A percentile compares a stretch with the other conserved stretches of the same genome.
Evolutionary conservation across 768 basidiomycete species (phyloP).

Genomic region (Leccinum ochraceum): DNA sequence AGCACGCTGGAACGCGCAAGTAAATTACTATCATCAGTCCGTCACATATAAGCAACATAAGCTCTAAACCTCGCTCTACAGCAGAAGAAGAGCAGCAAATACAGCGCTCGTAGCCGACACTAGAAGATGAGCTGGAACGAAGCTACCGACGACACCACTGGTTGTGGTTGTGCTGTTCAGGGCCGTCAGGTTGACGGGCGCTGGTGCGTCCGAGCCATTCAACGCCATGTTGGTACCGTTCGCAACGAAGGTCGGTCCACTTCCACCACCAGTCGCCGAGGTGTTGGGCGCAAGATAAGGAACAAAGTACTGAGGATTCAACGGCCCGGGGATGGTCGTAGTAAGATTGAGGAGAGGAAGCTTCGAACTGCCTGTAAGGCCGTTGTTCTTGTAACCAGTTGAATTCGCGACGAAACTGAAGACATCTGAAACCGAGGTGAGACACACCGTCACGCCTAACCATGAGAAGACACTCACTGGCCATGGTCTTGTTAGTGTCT

Average conservation of each 20-base stretch:
- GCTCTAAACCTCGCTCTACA: constrained; percentile 13
- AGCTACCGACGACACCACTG: constrained; percentile 7
- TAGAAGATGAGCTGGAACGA: constrained; percentile 6
- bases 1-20: background rate
- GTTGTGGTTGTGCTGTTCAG: background rate
- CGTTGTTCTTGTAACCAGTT: constrained; percentile 46
- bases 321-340: constrained; percentile 40
- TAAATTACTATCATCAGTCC: constrained; percentile 11
- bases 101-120: constrained; percentile 8
- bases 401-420: constrained; percentile 49
- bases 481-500: constrained; percentile 47
- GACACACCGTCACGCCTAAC: background rate
- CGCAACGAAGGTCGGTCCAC: constrained; percentile 40
- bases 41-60: constrained; percentile 2
- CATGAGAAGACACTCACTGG: constrained; percentile 8
- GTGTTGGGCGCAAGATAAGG: constrained; percentile 44
- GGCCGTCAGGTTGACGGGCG: constrained; percentile 43
- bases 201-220: constrained; percentile 31
- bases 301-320: constrained; percentile 39
- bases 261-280: constrained; percentile 40
- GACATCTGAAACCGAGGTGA: constrained; percentile 39
- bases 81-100: constrained; percentile 14
- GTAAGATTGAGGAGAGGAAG: constrained; percentile 42
- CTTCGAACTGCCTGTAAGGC: constrained; percentile 26
- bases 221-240: constrained; percentile 33